These are phyloP conservation scores for Viola odorata DNA, from an alignment of 345 rosid species.

Conservation along the genomic window DNA sequence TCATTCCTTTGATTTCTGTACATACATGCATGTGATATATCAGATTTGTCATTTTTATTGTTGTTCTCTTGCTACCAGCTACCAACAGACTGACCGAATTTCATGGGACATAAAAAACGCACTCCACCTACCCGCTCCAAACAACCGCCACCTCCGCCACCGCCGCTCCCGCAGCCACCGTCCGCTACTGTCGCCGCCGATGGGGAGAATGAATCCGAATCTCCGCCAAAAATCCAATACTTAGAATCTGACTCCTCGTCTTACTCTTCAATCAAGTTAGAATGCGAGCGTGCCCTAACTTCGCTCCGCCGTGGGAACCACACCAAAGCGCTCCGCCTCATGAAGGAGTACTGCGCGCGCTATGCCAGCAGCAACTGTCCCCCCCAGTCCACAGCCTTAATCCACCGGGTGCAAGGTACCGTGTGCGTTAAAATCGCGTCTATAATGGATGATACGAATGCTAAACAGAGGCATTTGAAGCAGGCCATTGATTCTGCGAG, in stretches of 20 bases:
- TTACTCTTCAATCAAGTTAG: constrained; percentile 42
- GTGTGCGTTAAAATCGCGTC: constrained; percentile 68
- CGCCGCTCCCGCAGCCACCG: constrained; percentile 20
- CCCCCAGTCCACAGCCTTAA: constrained; percentile 28
- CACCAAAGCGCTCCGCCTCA: constrained; percentile 71
- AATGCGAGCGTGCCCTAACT: constrained; percentile 79
- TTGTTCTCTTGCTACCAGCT: background rate
- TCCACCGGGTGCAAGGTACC: constrained; percentile 81
- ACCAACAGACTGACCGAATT: constrained; percentile 1
- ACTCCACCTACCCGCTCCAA: constrained; percentile 50
- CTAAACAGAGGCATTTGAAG: constrained; percentile 62
- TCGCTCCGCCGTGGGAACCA: constrained; percentile 84
- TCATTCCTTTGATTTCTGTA: background rate
- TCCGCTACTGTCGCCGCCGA: background rate
- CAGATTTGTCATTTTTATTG: background rate
- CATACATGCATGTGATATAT: background rate
- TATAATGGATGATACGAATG: constrained; percentile 60
- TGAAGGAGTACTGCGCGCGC: constrained; percentile 65
- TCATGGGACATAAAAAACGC: constrained; percentile 85
- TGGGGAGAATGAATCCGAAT: too few species aligned
- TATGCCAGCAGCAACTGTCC: constrained; percentile 30
- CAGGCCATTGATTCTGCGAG: constrained; percentile 70
- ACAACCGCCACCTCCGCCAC: constrained; percentile 17
- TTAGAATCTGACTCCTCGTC: constrained; percentile 23
- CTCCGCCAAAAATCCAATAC: too few species aligned